Conservation (phyloP, 441 rosid species). For the Mallotus japonicus region DNA sequence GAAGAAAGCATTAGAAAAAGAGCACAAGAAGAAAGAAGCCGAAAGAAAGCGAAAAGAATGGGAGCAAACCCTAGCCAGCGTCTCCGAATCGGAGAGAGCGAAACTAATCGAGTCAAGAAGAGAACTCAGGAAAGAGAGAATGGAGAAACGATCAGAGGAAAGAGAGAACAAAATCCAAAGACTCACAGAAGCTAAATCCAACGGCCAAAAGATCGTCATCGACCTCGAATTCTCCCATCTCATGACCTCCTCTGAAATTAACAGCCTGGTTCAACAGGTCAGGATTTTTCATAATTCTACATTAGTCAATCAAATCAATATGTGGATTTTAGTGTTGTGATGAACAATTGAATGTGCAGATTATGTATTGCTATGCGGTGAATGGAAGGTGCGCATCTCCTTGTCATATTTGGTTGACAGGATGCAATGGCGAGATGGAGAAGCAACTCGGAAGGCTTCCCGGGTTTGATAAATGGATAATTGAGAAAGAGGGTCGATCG, state of each 20-base stretch:
- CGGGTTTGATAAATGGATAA: slow-evolving; percentile 83
- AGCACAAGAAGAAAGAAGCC: slow-evolving; percentile 57
- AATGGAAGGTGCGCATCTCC: slow-evolving; percentile 64
- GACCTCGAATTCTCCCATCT: slow-evolving; percentile 82
- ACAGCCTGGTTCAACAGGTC: slow-evolving; percentile 80
- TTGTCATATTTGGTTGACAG: slow-evolving; percentile 81
- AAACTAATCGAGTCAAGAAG: slow-evolving; percentile 66
- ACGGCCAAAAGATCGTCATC: slow-evolving; percentile 66
- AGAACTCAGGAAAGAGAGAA: slow-evolving; percentile 60
- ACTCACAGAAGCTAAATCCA: slow-evolving; percentile 52
- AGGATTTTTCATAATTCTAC: too few species aligned
- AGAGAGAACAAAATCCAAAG: slow-evolving; percentile 55
- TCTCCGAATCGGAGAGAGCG: slow-evolving; percentile 62
- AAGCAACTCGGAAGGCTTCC: slow-evolving; percentile 67
- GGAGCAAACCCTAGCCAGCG: slow-evolving; percentile 57
- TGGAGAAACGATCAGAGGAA: slow-evolving; percentile 70
- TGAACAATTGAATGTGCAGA: slow-evolving; percentile 34
- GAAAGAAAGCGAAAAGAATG: slow-evolving; percentile 81
- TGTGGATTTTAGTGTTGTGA: too few species aligned
- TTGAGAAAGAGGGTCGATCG: slow-evolving; percentile 68
- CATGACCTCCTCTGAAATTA: slow-evolving; percentile 69
- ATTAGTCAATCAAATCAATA: too few species aligned
- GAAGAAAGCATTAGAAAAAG: slow-evolving; percentile 73
- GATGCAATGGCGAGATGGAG: slow-evolving; percentile 63
- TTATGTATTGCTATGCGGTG: slow-evolving; percentile 89